phyloP scores from a whole-genome alignment of 768 basidiomycete species.

The Collybia mongolica region DNA sequence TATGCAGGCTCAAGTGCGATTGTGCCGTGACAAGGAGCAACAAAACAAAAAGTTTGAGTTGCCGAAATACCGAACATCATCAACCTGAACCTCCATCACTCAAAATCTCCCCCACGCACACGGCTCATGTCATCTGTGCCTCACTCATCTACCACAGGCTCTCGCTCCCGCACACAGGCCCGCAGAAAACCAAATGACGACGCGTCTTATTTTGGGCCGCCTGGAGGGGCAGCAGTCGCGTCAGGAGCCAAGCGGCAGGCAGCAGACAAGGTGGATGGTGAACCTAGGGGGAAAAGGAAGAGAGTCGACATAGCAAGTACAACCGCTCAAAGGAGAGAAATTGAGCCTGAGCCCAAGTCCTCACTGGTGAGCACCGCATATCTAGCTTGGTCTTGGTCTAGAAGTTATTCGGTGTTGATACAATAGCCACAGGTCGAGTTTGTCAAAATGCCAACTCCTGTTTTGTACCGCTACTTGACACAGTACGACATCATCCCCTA shows the following conservation, averaged over 20 bases:
- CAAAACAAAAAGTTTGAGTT: slow-evolving; percentile 5
- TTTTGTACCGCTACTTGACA: slow-evolving; percentile 69
- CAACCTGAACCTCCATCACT: slow-evolving; percentile 11
- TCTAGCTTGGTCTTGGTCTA: not conserved
- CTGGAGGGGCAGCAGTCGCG: slow-evolving; percentile 34
- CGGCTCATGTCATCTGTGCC: slow-evolving; percentile 33
- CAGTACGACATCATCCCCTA: slow-evolving; percentile 71
- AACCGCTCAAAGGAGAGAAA: slow-evolving; percentile 30
- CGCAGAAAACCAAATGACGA: slow-evolving; percentile 67
- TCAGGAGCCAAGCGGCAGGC: slow-evolving; percentile 64
- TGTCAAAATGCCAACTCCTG: slow-evolving; percentile 59
- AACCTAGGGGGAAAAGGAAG: slow-evolving; percentile 73
- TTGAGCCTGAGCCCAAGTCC: slow-evolving; percentile 36
- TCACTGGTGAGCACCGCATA: slow-evolving; percentile 37
- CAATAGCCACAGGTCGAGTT: slow-evolving; percentile 64
- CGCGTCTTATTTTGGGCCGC: slow-evolving; percentile 66
- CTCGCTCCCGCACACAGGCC: slow-evolving; percentile 62
- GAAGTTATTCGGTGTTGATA: slow-evolving; percentile 1
- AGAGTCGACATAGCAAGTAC: slow-evolving; percentile 47
- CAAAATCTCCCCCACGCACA: slow-evolving; percentile 1
- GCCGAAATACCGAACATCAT: slow-evolving; percentile 8
- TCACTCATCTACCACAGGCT: slow-evolving; percentile 36
- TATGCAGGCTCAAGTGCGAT: too few relatives aligned
- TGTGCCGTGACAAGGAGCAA: too few relatives aligned
- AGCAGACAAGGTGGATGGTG: slow-evolving; percentile 67